Evolutionary conservation across 2,329 filamentous ascomycete genomes (phyloP).

Genomic region (Cordyceps pruinosa): DNA sequence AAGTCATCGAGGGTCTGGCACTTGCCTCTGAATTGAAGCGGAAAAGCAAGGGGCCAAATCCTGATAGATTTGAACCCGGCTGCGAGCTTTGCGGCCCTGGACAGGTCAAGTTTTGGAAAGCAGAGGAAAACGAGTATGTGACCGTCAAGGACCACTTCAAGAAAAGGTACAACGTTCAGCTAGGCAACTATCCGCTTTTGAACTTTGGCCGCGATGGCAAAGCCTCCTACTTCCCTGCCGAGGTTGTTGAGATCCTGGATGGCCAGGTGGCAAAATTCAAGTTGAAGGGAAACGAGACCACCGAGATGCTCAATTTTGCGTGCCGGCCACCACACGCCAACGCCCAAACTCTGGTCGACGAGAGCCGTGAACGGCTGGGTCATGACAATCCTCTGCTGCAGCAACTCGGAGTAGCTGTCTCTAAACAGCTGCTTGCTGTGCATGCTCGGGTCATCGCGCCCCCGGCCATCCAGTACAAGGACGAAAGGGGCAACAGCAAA

Average conservation of each 20-base stretch:
- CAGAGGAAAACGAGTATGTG: constrained; percentile 23
- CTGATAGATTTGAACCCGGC: constrained; percentile 18
- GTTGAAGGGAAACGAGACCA: constrained; percentile 54
- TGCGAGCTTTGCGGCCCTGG: constrained; percentile 27
- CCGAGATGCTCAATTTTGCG: constrained; percentile 65
- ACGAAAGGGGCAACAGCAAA: not conserved
- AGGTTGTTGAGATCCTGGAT: constrained; percentile 55
- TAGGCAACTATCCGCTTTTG: constrained; percentile 49
- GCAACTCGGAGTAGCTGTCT: constrained; percentile 58
- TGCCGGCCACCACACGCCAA: constrained; percentile 61
- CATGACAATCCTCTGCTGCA: constrained; percentile 43
- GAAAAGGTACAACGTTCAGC: constrained; percentile 29
- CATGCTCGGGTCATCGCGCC: constrained; percentile 58
- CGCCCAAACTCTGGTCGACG: constrained; percentile 54
- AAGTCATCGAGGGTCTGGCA: constrained; percentile 25
- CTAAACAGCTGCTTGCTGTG: constrained; percentile 60
- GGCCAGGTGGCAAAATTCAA: constrained; percentile 59
- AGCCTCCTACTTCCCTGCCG: constrained; percentile 59
- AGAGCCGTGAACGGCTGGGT: constrained; percentile 51
- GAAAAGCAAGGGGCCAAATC: constrained; percentile 13
- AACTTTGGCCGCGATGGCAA: constrained; percentile 55
- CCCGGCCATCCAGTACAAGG: constrained; percentile 54
- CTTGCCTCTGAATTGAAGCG: constrained; percentile 18
- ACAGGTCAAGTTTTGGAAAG: constrained; percentile 26
- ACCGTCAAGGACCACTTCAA: constrained; percentile 39